These are phyloP conservation scores for Picea engelmannii DNA, from an alignment of 83 land plant genomes.

Conservation along the genomic window DNA sequence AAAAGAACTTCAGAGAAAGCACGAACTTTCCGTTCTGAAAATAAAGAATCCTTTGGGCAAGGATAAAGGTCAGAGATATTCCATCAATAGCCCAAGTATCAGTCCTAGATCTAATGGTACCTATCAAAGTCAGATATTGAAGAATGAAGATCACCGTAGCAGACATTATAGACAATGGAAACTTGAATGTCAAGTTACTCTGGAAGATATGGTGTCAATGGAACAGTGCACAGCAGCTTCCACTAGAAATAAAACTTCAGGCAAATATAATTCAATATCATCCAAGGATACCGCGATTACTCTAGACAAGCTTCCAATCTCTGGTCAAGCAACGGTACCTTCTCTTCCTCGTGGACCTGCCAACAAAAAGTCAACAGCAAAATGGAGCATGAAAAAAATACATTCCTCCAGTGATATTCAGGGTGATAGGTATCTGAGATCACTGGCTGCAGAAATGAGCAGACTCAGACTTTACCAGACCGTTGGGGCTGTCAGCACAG, in stretches of 20 bases:
- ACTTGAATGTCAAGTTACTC: neutral
- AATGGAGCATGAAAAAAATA: conserved; percentile 33
- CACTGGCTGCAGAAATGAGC: conserved; percentile 53
- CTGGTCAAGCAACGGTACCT: neutral
- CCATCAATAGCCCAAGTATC: neutral
- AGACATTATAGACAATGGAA: neutral
- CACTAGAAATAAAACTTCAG: conserved; percentile 12
- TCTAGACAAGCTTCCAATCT: neutral
- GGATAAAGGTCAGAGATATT: conserved; percentile 1
- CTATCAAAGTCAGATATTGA: neutral
- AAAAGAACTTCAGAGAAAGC: conserved; percentile 23
- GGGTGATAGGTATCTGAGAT: conserved; percentile 46
- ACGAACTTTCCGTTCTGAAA: conserved; percentile 26
- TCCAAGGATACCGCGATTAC: neutral
- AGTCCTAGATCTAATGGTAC: neutral
- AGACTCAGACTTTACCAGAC: conserved; percentile 59
- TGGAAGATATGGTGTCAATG: conserved; percentile 14
- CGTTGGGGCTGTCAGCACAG: conserved; percentile 44
- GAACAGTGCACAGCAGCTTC: neutral
- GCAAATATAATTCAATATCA: neutral
- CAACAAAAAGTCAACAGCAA: conserved; percentile 5
- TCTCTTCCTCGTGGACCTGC: neutral
- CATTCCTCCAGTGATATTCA: conserved; percentile 49
- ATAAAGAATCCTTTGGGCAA: conserved; percentile 14
- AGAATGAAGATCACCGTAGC: neutral